Evolutionary conservation across 768 basidiomycete genomes (phyloP), one percentile per base, ranked within the genome.

Genomic region (Suillus americanus): DNA sequence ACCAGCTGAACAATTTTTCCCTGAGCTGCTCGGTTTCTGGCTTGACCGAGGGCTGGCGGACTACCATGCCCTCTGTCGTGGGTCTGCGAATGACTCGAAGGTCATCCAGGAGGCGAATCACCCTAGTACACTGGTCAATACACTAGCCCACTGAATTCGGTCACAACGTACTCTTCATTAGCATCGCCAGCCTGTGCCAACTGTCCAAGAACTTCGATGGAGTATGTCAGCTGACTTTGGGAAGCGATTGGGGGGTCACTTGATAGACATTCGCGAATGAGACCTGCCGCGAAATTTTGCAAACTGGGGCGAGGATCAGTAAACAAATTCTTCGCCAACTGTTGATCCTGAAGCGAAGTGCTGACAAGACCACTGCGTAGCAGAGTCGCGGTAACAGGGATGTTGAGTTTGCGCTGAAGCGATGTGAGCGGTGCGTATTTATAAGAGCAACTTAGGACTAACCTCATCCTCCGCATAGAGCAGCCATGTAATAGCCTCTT

Each of bases 401-500:
- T 89, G 72, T 98, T 98, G 79, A 92, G 91, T 79, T 99, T 99
- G 70, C 97, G 94, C 94, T 96, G 70, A 56, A 64, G 38, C 18
- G 66, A 62, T 50, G 54, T 68, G 45, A 69, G 62, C 1, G 51
- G 41, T 43, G 56, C 50, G 33, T 62, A 41, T 20, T 25, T 5
- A 46, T 40, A 9, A 16, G 33, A 23, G 14, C 23, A 55, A 68
- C 20, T 30, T 40, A 53, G 13, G 6, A 80, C 87, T 63, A 63
- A 95, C 95, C 80, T 96, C 93, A 73, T 99, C 97, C 73, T 99
- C 96, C 4, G 97, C 93, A 73, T 95, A 97, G 53, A 98, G 79
- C 56, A 99, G 81, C 97, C 97, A 99, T 2, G 92, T 92, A 59
- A 95, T 91, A 7, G 97, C 97, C 78, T 99, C 97, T 76, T 95